phyloP scores from a whole-genome alignment of 2,329 filamentous ascomycete genomes.

The Cordyceps militaris region DNA sequence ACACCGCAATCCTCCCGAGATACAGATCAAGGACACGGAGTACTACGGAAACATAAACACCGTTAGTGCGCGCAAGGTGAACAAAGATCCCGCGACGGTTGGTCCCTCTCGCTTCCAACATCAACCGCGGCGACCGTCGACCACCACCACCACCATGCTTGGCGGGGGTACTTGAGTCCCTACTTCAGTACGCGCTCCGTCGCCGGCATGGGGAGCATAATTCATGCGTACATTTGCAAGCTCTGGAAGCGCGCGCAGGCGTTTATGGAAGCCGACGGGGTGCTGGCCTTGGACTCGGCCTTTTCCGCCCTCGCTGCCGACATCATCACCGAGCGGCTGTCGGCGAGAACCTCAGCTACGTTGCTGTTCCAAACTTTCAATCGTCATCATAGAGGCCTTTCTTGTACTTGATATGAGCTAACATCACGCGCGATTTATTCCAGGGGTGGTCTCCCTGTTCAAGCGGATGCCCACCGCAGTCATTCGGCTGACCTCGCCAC shows the following conservation, averaged over 20 bases:
- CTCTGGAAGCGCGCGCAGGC: not conserved
- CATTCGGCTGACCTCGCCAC: not conserved
- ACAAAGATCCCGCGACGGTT: not conserved
- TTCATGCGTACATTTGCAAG: not conserved
- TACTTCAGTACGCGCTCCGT: not conserved
- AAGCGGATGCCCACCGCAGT: not conserved
- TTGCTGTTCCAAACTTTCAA: not conserved
- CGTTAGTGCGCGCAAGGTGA: not conserved
- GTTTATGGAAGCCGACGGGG: not conserved
- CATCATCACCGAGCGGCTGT: conserved; percentile 16
- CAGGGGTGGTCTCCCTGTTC: not conserved
- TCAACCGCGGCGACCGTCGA: not conserved
- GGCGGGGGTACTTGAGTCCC: not conserved
- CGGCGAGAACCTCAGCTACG: conserved; percentile 15
- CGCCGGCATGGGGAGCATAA: not conserved
- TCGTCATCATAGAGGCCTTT: not conserved
- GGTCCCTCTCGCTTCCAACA: not conserved
- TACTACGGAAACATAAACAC: conserved; percentile 19
- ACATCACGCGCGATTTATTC: not conserved
- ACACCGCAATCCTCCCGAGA: conserved; percentile 22
- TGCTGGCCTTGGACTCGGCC: conserved; percentile 13
- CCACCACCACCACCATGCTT: not conserved
- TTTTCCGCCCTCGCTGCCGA: conserved; percentile 19
- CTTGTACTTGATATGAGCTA: not conserved
- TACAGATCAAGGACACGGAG: conserved; percentile 23